Conservation (phyloP, 31 red algal species). For the Asparagopsis taxiformis region DNA sequence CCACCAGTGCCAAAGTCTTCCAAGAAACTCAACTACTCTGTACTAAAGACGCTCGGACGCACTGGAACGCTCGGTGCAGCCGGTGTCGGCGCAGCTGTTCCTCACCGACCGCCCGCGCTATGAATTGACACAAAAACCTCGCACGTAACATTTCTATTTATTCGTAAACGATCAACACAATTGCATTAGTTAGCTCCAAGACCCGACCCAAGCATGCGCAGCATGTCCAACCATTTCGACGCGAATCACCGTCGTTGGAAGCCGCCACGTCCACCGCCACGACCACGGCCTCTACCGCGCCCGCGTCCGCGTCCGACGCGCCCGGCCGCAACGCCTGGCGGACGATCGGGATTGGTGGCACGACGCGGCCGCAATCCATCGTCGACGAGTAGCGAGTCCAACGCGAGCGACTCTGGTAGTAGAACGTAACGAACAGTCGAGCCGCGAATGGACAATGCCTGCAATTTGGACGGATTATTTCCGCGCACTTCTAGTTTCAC, state of each 20-base stretch:
- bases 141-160: too few species aligned
- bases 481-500: constrained; percentile 78
- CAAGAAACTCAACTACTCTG: constrained; percentile 76
- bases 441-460: constrained; percentile 79
- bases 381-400: constrained; percentile 85
- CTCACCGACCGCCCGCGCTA: too few species aligned
- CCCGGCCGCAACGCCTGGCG: constrained; percentile 26
- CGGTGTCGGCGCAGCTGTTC: too few species aligned
- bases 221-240: too few species aligned
- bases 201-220: too few species aligned
- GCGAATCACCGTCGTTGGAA: too few species aligned
- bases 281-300: constrained; percentile 53
- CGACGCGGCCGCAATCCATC: constrained; percentile 84
- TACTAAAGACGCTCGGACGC: constrained; percentile 52
- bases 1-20: constrained; percentile 53
- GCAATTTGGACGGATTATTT: constrained; percentile 66
- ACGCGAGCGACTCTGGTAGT: constrained; percentile 82
- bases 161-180: too few species aligned
- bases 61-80: too few species aligned
- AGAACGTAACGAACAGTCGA: constrained; percentile 88
- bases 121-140: too few species aligned
- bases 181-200: too few species aligned
- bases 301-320: constrained; percentile 60
- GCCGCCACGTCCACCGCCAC: constrained; percentile 40
- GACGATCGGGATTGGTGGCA: constrained; percentile 33